Conservation (phyloP, 2,329 filamentous ascomycete species). For the Bipolaris oryzae region DNA sequence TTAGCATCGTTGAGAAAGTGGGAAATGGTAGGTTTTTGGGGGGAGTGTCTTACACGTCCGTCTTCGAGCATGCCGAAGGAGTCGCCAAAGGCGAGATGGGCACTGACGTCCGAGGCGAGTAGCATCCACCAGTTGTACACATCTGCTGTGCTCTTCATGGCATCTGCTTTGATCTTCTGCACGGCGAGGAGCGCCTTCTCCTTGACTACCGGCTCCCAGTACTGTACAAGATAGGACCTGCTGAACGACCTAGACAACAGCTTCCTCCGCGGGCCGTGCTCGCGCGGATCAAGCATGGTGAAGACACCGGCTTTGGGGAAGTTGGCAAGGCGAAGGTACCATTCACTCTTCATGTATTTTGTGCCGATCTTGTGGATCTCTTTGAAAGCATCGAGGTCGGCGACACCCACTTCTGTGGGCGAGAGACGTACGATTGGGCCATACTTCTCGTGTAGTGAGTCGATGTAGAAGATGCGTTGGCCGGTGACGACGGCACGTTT, state of each 20-base stretch:
- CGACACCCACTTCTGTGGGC: conserved; percentile 38
- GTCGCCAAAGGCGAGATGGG: conserved; percentile 49
- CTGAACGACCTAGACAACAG: conserved; percentile 47
- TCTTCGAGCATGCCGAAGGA: conserved; percentile 48
- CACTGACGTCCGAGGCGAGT: conserved; percentile 49
- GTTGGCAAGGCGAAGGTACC: conserved; percentile 33
- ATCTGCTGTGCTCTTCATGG: conserved; percentile 37
- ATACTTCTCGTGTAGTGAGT: conserved; percentile 45
- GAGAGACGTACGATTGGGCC: conserved; percentile 42
- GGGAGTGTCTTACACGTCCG: conserved; percentile 37
- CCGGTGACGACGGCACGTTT: conserved; percentile 48
- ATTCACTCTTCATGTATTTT: conserved; percentile 37
- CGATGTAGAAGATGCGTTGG: conserved; percentile 49
- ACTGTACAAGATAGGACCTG: conserved; percentile 42
- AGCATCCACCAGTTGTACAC: conserved; percentile 48
- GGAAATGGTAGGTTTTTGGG: too few relatives aligned
- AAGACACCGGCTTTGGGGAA: conserved; percentile 44
- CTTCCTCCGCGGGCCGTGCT: conserved; percentile 44
- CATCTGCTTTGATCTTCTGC: conserved; percentile 37
- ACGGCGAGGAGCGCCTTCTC: conserved; percentile 44
- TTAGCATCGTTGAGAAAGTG: too few relatives aligned
- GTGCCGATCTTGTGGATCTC: conserved; percentile 40
- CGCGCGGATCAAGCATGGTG: conserved; percentile 44
- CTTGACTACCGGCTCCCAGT: conserved; percentile 47
- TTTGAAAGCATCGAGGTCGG: conserved; percentile 38